phyloP scores from a whole-genome alignment of 164 flowering plant genomes.

The Echeveria elegans region DNA sequence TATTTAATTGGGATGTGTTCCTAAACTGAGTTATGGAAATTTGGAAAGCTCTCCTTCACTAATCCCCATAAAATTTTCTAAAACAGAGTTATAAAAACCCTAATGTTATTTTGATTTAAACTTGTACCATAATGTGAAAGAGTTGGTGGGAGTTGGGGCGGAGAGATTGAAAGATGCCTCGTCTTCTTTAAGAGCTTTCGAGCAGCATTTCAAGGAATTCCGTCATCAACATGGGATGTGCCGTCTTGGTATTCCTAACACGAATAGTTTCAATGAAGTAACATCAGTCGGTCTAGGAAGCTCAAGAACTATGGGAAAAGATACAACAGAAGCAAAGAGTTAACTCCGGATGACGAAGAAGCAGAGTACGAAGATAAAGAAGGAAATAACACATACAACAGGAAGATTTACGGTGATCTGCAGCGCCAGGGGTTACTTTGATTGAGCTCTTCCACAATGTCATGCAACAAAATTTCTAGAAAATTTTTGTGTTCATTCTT shows the following conservation, averaged over 20 bases:
- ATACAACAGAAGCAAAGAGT: slow-evolving; percentile 78
- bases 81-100: too few species aligned
- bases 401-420: slow-evolving; percentile 90
- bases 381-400: slow-evolving; percentile 97
- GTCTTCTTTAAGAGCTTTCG: slow-evolving; percentile 72
- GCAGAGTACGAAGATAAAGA: slow-evolving; percentile 96
- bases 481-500: too few species aligned
- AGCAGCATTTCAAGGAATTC: slow-evolving; percentile 97
- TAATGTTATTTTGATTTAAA: too few species aligned
- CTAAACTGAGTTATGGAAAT: too few species aligned
- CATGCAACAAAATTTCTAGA: too few species aligned
- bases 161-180: slow-evolving; percentile 7
- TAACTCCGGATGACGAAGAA: slow-evolving; percentile 89
- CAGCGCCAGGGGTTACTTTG: slow-evolving; percentile 93
- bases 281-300: slow-evolving; percentile 42
- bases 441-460: too few species aligned
- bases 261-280: slow-evolving; percentile 93
- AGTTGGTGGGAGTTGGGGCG: too few species aligned
- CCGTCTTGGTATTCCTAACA: slow-evolving; percentile 94
- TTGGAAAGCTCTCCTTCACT: too few species aligned
- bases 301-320: slow-evolving; percentile 58
- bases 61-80: too few species aligned
- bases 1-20: too few species aligned
- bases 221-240: slow-evolving; percentile 99
- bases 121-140: too few species aligned